Conservation (phyloP, 2,329 filamentous ascomycete genomes). For the Phoma herbarum region DNA sequence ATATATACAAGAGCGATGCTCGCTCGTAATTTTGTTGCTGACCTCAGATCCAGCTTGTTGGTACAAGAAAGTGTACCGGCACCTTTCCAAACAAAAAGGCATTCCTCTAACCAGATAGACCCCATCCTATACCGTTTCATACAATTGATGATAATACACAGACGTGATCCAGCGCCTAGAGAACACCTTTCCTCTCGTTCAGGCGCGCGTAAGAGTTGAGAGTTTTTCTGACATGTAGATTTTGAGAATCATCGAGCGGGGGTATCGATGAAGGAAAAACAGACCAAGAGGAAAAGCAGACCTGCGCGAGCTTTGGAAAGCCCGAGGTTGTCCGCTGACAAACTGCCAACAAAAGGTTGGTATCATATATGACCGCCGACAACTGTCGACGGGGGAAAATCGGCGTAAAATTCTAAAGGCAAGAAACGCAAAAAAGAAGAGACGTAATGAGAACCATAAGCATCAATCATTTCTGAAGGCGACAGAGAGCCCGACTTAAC, state of each 20-base stretch:
- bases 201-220: slow-evolving; percentile 39
- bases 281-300: slow-evolving; percentile 23
- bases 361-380: slow-evolving; percentile 19
- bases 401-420: slow-evolving; percentile 20
- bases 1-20: slow-evolving; percentile 28
- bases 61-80: slow-evolving; percentile 37
- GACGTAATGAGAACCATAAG: slow-evolving; percentile 21
- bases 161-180: slow-evolving; percentile 41
- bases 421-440: slow-evolving; percentile 20
- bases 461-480: slow-evolving; percentile 36
- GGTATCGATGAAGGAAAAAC: slow-evolving; percentile 23
- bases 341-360: slow-evolving; percentile 22
- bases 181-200: slow-evolving; percentile 25
- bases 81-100: slow-evolving; percentile 29
- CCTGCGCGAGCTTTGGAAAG: slow-evolving; percentile 12
- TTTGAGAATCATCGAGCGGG: slow-evolving; percentile 27
- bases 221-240: slow-evolving; percentile 34
- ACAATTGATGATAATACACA: slow-evolving; percentile 42
- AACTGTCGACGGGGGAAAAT: slow-evolving; percentile 17
- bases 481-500: slow-evolving; percentile 39
- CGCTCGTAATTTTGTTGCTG: slow-evolving; percentile 27
- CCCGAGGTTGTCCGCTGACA: slow-evolving; percentile 10
- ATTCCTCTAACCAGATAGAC: slow-evolving; percentile 22
- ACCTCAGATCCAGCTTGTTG: slow-evolving; percentile 24
- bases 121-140: slow-evolving; percentile 32